Evolutionary conservation across 2,329 filamentous ascomycete genomes (phyloP).

Genomic region (Lachnellula occidentalis): DNA sequence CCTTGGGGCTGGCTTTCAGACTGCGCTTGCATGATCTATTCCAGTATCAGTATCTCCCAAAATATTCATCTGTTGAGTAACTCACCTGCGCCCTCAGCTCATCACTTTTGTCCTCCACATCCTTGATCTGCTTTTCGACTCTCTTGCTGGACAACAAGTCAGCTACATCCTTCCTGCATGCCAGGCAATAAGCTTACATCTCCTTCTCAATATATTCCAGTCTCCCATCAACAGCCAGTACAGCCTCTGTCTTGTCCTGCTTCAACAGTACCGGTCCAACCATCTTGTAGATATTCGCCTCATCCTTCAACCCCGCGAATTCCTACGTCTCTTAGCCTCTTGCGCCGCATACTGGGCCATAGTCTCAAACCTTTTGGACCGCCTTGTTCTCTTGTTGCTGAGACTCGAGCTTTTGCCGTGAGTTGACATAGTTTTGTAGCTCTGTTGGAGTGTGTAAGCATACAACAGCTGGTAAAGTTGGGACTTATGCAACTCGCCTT

Average conservation of each 20-base stretch:
- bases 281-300: constrained; percentile 91
- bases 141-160: constrained; percentile 45
- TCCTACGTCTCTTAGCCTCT: constrained; percentile 49
- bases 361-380: constrained; percentile 65
- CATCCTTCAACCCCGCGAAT: constrained; percentile 71
- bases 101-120: constrained; percentile 59
- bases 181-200: constrained; percentile 55
- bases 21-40: constrained; percentile 40
- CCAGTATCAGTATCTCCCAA: constrained; percentile 2
- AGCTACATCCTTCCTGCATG: constrained; percentile 1
- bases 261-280: constrained; percentile 89
- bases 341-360: not conserved
- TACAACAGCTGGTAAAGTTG: not conserved
- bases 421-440: constrained; percentile 67
- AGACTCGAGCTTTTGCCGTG: constrained; percentile 85
- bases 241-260: constrained; percentile 86
- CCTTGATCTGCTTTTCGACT: constrained; percentile 60
- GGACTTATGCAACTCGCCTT: constrained; percentile 45
- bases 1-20: constrained; percentile 33
- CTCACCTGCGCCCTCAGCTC: constrained; percentile 59
- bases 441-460: constrained; percentile 47
- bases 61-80: not conserved
- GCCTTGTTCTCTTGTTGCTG: constrained; percentile 90
- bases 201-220: constrained; percentile 91
- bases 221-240: constrained; percentile 83